Evolutionary conservation across 331 rosid genomes (phyloP), one percentile per base, ranked within the genome.

Genomic region (Cucumis variabilis): DNA sequence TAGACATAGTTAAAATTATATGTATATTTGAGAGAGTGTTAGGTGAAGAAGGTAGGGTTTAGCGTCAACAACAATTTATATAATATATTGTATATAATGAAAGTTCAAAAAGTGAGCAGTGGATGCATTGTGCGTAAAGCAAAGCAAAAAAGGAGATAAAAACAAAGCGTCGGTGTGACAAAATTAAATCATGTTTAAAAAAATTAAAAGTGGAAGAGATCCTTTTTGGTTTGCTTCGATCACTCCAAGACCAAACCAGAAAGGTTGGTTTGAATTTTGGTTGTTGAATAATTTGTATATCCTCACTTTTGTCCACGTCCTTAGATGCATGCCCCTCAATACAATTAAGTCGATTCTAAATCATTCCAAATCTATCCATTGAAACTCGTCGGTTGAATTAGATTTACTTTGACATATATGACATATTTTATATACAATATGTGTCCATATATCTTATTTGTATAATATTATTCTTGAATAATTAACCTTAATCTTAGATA

Each of bases 141-240:
- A 33, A 33, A 33, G 37, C 37, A 33, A 28, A 70, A 37, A 37
- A 5, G 10, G 74, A 69, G 75, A 70, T 13, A 70, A 15, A 70
- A 71, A 71, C n/a, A 71, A 71, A 71, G 76, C n/a, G 76, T 70
- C n/a, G 77, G 77, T 30, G 77, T 30, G 77, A 71, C 30, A 16
- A 71, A 0, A 71, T 8, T 3, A 71, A 0, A 71, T 8, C 48
- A 30, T 30, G 4, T 28, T 19, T 71, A 30, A 9, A 58, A 16
- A 16, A 13, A 37, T 37, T 44, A 44, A 44, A 28, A 71, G 48
- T 30, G 46, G 77, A 13, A 30, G n/a, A n/a, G 13, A 37, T 5
- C 37, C 5, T 12, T 13, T 19, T 17, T 70, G 2, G 23, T 17
- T 30, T 28, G 76, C 48, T 70, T 28, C 76, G 7, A 70, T 28